Evolutionary conservation across 2,329 filamentous ascomycete genomes (phyloP).

Genomic region (Aspergillus pseudoterreus): DNA sequence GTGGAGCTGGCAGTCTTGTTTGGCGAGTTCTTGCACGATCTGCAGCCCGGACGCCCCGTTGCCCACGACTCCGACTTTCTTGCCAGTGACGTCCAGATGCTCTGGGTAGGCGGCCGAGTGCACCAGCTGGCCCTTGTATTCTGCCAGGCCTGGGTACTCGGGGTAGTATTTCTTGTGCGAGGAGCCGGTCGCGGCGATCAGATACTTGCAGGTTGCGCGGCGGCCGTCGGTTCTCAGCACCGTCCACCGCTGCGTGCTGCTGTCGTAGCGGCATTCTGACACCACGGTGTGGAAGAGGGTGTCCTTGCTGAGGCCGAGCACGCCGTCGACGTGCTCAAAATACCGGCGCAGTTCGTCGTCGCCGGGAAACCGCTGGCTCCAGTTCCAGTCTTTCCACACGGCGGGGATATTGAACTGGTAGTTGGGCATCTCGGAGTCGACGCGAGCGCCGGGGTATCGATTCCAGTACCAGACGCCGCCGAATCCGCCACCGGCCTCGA

Average conservation of each 20-base stretch:
- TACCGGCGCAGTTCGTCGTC: constrained; percentile 42
- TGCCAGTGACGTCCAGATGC: constrained; percentile 43
- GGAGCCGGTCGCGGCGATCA: constrained; percentile 47
- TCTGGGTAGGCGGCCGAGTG: constrained; percentile 56
- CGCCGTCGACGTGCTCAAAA: constrained; percentile 45
- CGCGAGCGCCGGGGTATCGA: constrained; percentile 42
- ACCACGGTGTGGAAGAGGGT: constrained; percentile 44
- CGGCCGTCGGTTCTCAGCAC: constrained; percentile 41
- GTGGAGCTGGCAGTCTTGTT: constrained; percentile 49
- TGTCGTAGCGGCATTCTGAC: constrained; percentile 38
- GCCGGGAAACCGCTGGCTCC: constrained; percentile 26
- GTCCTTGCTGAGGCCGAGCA: constrained; percentile 43
- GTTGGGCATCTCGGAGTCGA: constrained; percentile 48
- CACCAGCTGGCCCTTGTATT: constrained; percentile 51
- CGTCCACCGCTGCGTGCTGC: constrained; percentile 37
- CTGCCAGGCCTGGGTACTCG: constrained; percentile 30
- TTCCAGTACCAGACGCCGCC: constrained; percentile 47
- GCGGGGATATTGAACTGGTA: constrained; percentile 51
- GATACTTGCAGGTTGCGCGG: constrained; percentile 36
- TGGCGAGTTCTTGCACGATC: constrained; percentile 56
- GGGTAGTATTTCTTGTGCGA: constrained; percentile 43
- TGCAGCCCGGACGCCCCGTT: constrained; percentile 54
- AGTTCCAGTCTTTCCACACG: constrained; percentile 44
- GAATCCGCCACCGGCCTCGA: constrained; percentile 16
- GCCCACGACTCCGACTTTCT: constrained; percentile 52